Evolutionary conservation across 2,329 filamentous ascomycete genomes (phyloP), one percentile per base, ranked within the genome.

Genomic region (Phialophora expanda): DNA sequence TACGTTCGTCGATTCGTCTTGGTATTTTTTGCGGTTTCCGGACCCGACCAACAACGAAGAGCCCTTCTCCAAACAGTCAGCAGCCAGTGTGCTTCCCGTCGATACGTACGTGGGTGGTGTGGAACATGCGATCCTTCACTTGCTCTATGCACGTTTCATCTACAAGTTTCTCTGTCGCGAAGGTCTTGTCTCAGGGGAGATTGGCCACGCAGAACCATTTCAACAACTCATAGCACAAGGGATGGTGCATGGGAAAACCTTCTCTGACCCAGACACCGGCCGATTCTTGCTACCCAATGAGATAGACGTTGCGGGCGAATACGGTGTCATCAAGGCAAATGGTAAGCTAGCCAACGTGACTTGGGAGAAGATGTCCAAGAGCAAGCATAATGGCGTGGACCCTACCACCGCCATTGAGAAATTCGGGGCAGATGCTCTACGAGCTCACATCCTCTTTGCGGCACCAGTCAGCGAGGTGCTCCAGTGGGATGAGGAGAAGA

Each of bases 281-380:
- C 86, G 87, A 54, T 96, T 96, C 77, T 81, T 97, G 26, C 89
- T 87, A 68, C 90, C 90, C 0, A 84, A 88, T 17, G 91, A 96
- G 76, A 83, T 96, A 14, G 61, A 66, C n/a, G 72, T 89, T 4
- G 82, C 81, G 3, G 80, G 84, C 0, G 78, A 81, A 0, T 78
- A 80, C 12, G 90, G 90, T 0, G 81, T 82, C 61, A 85, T 95
- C n/a, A 82, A 82, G 20, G 82, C 84, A 0, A 90, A 87, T 0
- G 86, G 87, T 3, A 78, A 84, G 56, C 73, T 74, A 0, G 87
- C 90, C 1, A 85, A 81, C 30, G 78, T 92, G 20, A 88, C 86
- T 1, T 96, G 86, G 72, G 92, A 96, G 76, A 97, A 97, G 76
- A 97, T 97, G 93, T 95, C 91, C 46, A 97, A 97, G 79, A 96